Percentiles rank a stretch among this genome's conserved stretches.
Evolutionary conservation across 1,284 basidiomycete genomes (phyloP).

Genomic region (Microbotryum lychnidis-dioicae): DNA sequence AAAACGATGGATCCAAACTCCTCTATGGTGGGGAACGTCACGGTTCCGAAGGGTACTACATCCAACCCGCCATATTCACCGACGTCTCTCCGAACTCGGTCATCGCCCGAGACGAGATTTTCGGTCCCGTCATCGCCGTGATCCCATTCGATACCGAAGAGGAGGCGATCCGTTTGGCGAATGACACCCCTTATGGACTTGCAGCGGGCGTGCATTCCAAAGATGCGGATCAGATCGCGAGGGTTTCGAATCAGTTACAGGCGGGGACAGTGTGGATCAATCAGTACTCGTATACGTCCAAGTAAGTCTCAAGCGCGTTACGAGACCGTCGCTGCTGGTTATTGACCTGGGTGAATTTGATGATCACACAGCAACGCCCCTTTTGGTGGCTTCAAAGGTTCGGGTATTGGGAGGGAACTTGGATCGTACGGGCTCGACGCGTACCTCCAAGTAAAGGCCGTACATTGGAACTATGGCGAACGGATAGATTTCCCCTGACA

Average conservation of each 20-base stretch:
- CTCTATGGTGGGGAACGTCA: constrained; percentile 64
- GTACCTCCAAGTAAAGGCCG: constrained; percentile 74
- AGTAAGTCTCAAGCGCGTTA: constrained; percentile 25
- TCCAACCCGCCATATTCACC: constrained; percentile 74
- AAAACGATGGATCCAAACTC: constrained; percentile 63
- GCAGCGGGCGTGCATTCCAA: constrained; percentile 76
- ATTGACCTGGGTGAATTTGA: constrained; percentile 18
- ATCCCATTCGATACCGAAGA: constrained; percentile 70
- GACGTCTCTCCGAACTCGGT: constrained; percentile 39
- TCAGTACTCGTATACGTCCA: constrained; percentile 69
- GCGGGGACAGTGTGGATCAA: constrained; percentile 58
- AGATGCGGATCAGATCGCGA: constrained; percentile 74
- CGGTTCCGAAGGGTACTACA: constrained; percentile 55
- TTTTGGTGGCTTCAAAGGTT: constrained; percentile 85
- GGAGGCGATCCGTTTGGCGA: constrained; percentile 67
- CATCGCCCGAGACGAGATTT: constrained; percentile 51
- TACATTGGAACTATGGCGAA: constrained; percentile 80
- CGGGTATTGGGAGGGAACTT: constrained; percentile 68
- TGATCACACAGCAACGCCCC: constrained; percentile 57
- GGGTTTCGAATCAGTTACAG: constrained; percentile 69
- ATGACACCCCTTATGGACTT: constrained; percentile 75
- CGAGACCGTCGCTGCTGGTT: constrained; percentile 18
- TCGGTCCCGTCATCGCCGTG: constrained; percentile 71
- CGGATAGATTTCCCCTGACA: constrained; percentile 58
- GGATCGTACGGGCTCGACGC: constrained; percentile 76